phyloP scores from a whole-genome alignment of 768 basidiomycete genomes.

The Boletus vinaceobasis region DNA sequence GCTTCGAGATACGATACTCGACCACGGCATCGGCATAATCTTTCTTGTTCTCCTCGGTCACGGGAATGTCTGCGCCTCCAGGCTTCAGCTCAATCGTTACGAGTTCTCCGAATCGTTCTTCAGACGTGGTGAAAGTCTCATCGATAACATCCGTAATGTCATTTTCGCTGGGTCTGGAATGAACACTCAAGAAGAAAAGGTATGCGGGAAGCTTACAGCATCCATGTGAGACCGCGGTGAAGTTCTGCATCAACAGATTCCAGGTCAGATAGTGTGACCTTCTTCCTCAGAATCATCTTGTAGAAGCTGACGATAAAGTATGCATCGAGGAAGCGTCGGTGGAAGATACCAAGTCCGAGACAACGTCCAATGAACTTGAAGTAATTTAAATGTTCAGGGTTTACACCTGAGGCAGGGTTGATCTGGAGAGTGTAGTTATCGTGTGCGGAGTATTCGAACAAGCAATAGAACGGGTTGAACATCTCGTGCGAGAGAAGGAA shows the following conservation, averaged over 20 bases:
- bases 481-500: conserved; percentile 99
- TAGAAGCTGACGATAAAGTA: conserved; percentile 99
- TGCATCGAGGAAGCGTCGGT: conserved; percentile 96
- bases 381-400: conserved; percentile 99
- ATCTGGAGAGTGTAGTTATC: conserved; percentile 99
- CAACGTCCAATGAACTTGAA: conserved; percentile 99
- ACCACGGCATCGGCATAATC: conserved; percentile 95
- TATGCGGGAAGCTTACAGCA: conserved; percentile 66
- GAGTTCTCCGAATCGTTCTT: conserved; percentile 98
- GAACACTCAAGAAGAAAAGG: conserved; percentile 3
- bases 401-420: conserved; percentile 96
- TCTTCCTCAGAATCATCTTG: conserved; percentile 99
- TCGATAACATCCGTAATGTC: conserved; percentile 98
- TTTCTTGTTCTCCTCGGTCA: conserved; percentile 98
- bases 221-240: conserved; percentile 95
- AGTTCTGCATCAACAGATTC: conserved; percentile 97
- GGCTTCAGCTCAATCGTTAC: conserved; percentile 94
- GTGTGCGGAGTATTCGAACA: conserved; percentile 99
- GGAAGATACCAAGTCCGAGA: conserved; percentile 96
- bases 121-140: conserved; percentile 94
- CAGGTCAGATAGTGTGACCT: conserved; percentile 88
- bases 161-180: conserved; percentile 67
- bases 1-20: conserved; percentile 95
- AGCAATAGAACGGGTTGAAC: conserved; percentile 99
- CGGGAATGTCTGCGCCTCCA: conserved; percentile 79